Base-by-base conservation (phyloP, 495 filamentous ascomycete genomes). In the Xylaria sp. region DNA sequence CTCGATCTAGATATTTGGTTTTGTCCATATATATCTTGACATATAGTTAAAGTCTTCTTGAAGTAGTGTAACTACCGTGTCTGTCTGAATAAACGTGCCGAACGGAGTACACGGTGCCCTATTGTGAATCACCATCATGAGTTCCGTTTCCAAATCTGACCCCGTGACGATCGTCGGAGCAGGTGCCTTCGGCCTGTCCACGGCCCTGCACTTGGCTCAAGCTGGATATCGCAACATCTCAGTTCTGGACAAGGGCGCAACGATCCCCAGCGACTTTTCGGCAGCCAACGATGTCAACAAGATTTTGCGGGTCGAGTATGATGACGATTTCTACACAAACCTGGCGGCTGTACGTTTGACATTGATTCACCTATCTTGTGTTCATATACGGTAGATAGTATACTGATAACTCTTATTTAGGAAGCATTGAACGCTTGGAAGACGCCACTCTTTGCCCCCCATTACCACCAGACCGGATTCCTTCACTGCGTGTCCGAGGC, bases 401-500 rank as follows among this genome's bases (percentile, higher is more conserved):
- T 35, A 17, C 14, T 59, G 11, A 59, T 6, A 9, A n/a, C 19
- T 61, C 5, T 8, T 17, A 17, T 61, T 0, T 76, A 86, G 50
- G 83, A 86, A 73, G 68, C 58, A 43, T 59, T 70, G 64, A 71
- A 72, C 41, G 72, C 73, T 17, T 71, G 71, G 68, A 63, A 72
- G 50, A 68, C 74, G 5, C 84, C 86, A 29, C 77, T 86, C 8
- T 88, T 85, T 72, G 81, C 82, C 5, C 84, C 85, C 5, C 78
- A 88, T 71, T 90, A 84, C 70, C 85, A 88, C 73, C 83, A 86
- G 70, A 84, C 82, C 15, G 87, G 88, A 15, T 88, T 86, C 69
- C 79, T 89, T 11, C 82, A 87, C 69, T 83, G 82, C 50, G 82
- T 82, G 26, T 86, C 85, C 6, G 77, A 78, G 19, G 77, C 76